Base-by-base conservation (phyloP, 2,329 filamentous ascomycete species). In the Monilinia aucupariae region DNA sequence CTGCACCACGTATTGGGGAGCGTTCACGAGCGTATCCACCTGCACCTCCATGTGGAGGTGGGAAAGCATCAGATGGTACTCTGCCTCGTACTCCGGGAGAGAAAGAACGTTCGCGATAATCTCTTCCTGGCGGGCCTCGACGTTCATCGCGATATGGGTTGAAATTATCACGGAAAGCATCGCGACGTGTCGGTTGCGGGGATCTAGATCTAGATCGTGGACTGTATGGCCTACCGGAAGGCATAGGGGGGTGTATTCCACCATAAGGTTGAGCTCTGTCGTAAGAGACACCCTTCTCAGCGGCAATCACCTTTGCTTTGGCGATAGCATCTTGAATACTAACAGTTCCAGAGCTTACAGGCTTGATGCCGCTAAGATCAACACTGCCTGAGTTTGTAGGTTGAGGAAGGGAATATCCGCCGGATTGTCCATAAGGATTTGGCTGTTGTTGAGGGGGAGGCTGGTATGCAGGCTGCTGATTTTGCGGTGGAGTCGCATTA, bases 91-190 rank as follows among this genome's bases (percentile, higher is more conserved):
- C 77, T 56, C 81, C 79, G 45, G 86, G 87, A 51, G 89, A 91
- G 73, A 86, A 88, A 20, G 91, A 93, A 64, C 91, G 84, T 55
- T 91, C 88, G 64, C 83, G 84, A 75, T 84, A 87, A 58, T 80
- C 79, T 68, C 81, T 78, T 69, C 78, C 76, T 48, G 73, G 76
- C 32, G 78, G 77, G 64, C 85, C 86, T 69, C 91, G 87, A 70
- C 92, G 86, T 75, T 96, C 91, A 74, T 96, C 91, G 74, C 91
- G 83, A 75, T 94, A 96, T 27, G 90, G 89, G 76, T 88, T 93
- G 76, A 87, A 86, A 72, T 86, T 87, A 74, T 91, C 89, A 75
- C 88, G 84, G 75, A 85, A 90, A 64, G 83, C 81, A 71, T 90
- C 88, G 72, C 89, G 87, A 61, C 84, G 82, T 59, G 79, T 75